A percentile compares a stretch with the other conserved stretches of the same genome.
These are phyloP conservation scores for Aureobasidium sp. DNA, from an alignment of 2,329 filamentous ascomycete genomes.

Conservation along the genomic window DNA sequence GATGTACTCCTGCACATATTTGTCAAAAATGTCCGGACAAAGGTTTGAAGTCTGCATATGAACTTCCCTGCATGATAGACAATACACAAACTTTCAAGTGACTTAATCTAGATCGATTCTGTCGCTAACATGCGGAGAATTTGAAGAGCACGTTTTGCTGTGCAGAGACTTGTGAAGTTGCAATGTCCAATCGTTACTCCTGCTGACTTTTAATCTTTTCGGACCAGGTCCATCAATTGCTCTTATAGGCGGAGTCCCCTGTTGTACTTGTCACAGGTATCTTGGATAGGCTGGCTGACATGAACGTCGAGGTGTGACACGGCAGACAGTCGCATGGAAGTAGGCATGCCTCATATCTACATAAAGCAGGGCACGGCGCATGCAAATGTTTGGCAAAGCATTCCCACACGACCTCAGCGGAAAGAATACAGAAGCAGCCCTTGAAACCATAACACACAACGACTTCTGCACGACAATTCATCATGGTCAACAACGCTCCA, in stretches of 20 bases:
- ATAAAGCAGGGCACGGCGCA: neutral
- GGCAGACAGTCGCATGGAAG: neutral
- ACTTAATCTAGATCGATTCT: neutral
- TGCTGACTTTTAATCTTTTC: neutral
- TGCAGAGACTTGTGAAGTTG: neutral
- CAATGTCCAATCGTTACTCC: neutral
- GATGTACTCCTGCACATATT: neutral
- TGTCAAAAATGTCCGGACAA: neutral
- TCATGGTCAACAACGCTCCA: neutral
- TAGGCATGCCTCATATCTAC: neutral
- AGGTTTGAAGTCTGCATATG: neutral
- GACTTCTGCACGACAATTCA: neutral
- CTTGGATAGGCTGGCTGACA: neutral
- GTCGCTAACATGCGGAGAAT: neutral
- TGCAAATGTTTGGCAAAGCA: neutral
- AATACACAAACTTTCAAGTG: neutral
- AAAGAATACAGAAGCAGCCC: neutral
- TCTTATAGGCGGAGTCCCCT: neutral
- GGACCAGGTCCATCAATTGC: neutral
- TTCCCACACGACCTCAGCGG: neutral
- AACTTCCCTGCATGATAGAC: neutral
- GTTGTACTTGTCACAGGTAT: neutral
- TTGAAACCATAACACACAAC: neutral
- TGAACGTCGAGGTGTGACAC: neutral
- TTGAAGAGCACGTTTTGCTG: neutral